These are phyloP conservation scores for Sclerotinia glacialis DNA, from an alignment of 2,329 filamentous ascomycete genomes.

Conservation along the genomic window DNA sequence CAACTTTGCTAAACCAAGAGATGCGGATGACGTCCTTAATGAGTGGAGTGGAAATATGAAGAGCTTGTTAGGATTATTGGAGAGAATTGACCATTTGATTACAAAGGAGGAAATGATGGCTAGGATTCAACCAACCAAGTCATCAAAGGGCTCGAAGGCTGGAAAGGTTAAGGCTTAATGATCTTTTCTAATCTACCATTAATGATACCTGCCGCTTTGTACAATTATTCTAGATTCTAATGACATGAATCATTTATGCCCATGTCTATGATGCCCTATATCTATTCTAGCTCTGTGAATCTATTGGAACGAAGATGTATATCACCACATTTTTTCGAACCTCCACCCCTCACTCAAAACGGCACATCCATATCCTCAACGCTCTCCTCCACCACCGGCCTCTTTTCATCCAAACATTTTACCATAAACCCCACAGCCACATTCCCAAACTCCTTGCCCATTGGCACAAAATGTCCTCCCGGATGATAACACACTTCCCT, in stretches of 20 bases:
- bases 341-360: slow-evolving; percentile 44
- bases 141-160: slow-evolving; percentile 39
- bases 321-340: not conserved
- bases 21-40: slow-evolving; percentile 93
- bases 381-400: slow-evolving; percentile 56
- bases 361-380: slow-evolving; percentile 68
- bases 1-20: slow-evolving; percentile 89
- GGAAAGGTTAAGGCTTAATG: slow-evolving; percentile 38
- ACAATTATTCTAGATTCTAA: slow-evolving; percentile 40
- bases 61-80: slow-evolving; percentile 77
- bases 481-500: slow-evolving; percentile 64
- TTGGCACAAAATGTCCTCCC: slow-evolving; percentile 86
- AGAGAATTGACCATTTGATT: slow-evolving; percentile 95
- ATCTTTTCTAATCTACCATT: slow-evolving; percentile 22
- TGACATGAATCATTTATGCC: slow-evolving; percentile 30
- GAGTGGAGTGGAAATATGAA: slow-evolving; percentile 99
- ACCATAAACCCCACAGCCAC: slow-evolving; percentile 71
- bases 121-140: slow-evolving; percentile 69
- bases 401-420: slow-evolving; percentile 41
- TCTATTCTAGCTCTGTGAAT: slow-evolving; percentile 13
- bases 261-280: slow-evolving; percentile 21
- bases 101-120: slow-evolving; percentile 99
- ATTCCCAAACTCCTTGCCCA: slow-evolving; percentile 76
- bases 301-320: not conserved
- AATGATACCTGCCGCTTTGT: slow-evolving; percentile 36